phyloP scores from a whole-genome alignment of 169 alveolate genomes.

The Eimeria sp. region DNA sequence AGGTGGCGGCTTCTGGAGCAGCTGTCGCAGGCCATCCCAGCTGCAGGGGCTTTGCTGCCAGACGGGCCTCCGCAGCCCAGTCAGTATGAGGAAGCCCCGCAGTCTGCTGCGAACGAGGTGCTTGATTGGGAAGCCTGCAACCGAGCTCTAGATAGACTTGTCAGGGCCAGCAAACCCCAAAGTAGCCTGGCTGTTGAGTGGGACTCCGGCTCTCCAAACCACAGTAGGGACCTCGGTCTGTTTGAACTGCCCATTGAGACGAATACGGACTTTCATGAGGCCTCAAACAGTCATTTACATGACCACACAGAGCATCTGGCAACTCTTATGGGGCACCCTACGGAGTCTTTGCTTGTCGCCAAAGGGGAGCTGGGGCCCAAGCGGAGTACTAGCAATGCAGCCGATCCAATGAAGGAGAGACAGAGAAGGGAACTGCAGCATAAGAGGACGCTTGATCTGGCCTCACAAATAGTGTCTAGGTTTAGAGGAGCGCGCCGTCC shows the following conservation, averaged over 20 bases:
- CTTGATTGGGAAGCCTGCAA: constrained; percentile 70
- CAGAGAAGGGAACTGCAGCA: constrained; percentile 49
- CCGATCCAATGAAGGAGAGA: constrained; percentile 70
- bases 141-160: constrained; percentile 40
- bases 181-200: not conserved
- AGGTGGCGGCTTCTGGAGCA: constrained; percentile 50
- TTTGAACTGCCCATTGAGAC: constrained; percentile 26
- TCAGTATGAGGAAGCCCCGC: not conserved
- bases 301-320: constrained; percentile 3
- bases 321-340: not conserved
- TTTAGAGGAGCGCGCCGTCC: constrained; percentile 70
- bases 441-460: constrained; percentile 42
- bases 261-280: not conserved
- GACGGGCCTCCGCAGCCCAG: not conserved
- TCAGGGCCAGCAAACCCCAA: constrained; percentile 50
- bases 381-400: constrained; percentile 39
- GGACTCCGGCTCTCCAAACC: constrained; percentile 37
- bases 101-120: not conserved
- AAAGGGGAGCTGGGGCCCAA: constrained; percentile 18
- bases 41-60: constrained; percentile 49
- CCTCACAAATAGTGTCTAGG: constrained; percentile 60
- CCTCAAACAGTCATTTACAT: not conserved
- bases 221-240: constrained; percentile 20
- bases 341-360: not conserved
- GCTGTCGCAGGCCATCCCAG: constrained; percentile 58